phyloP scores from a whole-genome alignment of 2,329 filamentous ascomycete genomes.

The Drechmeria coniospora region DNA sequence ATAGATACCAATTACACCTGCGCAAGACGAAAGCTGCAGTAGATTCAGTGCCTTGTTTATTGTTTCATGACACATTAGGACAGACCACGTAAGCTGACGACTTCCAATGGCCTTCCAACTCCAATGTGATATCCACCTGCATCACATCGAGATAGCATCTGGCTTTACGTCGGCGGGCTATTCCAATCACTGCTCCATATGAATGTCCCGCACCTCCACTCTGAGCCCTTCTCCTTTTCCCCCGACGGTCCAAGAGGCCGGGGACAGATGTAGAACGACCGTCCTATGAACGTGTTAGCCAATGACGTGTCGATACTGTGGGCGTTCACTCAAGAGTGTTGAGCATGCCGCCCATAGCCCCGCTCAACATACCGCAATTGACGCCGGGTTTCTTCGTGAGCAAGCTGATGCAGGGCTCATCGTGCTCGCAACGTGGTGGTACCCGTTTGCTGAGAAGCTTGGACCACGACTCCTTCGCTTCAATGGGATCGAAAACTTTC shows the following conservation, averaged over 20 bases:
- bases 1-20: too few relatives aligned
- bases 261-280: constrained; percentile 48
- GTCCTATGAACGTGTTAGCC: constrained; percentile 22
- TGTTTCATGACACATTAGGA: too few relatives aligned
- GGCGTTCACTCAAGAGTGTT: background rate
- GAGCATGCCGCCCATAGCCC: background rate
- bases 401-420: constrained; percentile 70
- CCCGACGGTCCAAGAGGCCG: constrained; percentile 74
- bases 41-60: too few relatives aligned
- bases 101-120: too few relatives aligned
- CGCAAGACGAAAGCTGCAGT: too few relatives aligned
- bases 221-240: constrained; percentile 65
- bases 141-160: too few relatives aligned
- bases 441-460: constrained; percentile 64
- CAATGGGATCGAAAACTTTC: constrained; percentile 49
- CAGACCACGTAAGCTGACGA: too few relatives aligned
- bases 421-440: constrained; percentile 71
- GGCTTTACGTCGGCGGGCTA: constrained; percentile 6
- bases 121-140: too few relatives aligned
- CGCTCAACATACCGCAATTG: constrained; percentile 48
- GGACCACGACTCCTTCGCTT: constrained; percentile 69
- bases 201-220: constrained; percentile 82
- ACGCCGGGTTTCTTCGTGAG: constrained; percentile 79
- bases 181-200: constrained; percentile 52
- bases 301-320: background rate